A percentile compares a stretch with the other conserved stretches of the same genome.
Evolutionary conservation across 2,329 filamentous ascomycete species (phyloP).

Genomic region (Botrytis medusae): DNA sequence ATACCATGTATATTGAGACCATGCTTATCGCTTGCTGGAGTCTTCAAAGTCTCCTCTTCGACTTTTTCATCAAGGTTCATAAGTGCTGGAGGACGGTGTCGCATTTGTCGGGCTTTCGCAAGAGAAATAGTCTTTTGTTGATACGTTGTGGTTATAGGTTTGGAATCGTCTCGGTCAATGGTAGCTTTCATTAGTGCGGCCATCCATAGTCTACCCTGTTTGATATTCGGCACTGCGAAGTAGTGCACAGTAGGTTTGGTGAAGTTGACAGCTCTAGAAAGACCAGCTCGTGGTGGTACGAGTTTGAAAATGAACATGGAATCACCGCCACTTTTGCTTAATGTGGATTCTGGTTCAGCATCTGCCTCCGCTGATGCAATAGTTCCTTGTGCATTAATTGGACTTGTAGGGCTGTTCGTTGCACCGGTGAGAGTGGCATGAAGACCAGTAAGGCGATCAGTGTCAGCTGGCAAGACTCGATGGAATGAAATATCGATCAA

Average conservation of each 20-base stretch:
- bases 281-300: slow-evolving; percentile 81
- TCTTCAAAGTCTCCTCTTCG: slow-evolving; percentile 38
- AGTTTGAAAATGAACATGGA: slow-evolving; percentile 98
- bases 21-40: slow-evolving; percentile 37
- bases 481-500: slow-evolving; percentile 98
- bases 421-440: slow-evolving; percentile 91
- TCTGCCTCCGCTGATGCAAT: slow-evolving; percentile 47
- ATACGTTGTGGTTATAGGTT: slow-evolving; percentile 84
- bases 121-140: slow-evolving; percentile 96
- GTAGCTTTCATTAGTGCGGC: slow-evolving; percentile 98
- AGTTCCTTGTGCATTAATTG: slow-evolving; percentile 48
- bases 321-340: slow-evolving; percentile 50
- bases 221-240: slow-evolving; percentile 89
- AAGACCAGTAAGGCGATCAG: slow-evolving; percentile 83
- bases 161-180: slow-evolving; percentile 83
- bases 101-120: slow-evolving; percentile 81
- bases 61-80: slow-evolving; percentile 64
- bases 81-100: slow-evolving; percentile 83
- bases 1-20: slow-evolving; percentile 40
- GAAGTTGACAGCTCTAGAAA: slow-evolving; percentile 91
- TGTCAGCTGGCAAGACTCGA: slow-evolving; percentile 90
- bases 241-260: slow-evolving; percentile 97
- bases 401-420: slow-evolving; percentile 61
- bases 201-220: slow-evolving; percentile 94
- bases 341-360: slow-evolving; percentile 41